Percentiles rank a stretch among this genome's conserved stretches.
Conservation (phyloP, 2,329 filamentous ascomycete genomes). For the Aspergillus flavus region DNA sequence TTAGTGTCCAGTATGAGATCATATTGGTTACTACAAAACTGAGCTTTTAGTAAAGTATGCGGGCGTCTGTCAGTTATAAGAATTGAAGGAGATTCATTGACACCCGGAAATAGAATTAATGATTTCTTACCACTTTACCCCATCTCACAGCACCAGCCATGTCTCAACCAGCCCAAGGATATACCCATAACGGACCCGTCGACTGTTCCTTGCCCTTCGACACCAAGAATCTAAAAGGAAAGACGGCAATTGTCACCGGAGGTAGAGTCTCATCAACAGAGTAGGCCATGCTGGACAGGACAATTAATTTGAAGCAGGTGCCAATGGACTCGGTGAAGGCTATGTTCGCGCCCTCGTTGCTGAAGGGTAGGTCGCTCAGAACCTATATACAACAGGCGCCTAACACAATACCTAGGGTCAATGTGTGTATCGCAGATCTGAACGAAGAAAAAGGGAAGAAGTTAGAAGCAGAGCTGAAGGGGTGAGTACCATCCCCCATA, state of each 20-base stretch:
- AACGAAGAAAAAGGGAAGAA: conserved; percentile 22
- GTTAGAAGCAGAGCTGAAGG: conserved; percentile 24
- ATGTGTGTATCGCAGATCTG: conserved; percentile 25
- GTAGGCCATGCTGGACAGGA: no score
- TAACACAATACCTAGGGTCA: background rate
- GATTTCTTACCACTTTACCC: background rate
- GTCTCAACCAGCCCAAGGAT: background rate
- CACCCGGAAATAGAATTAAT: background rate
- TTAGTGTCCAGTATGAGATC: background rate
- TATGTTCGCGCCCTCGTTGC: conserved; percentile 8
- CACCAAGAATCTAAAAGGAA: conserved; percentile 25
- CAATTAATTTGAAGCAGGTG: background rate
- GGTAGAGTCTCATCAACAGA: background rate
- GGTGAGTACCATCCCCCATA: conserved; percentile 8
- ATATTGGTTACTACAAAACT: background rate
- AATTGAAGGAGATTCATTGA: accelerated
- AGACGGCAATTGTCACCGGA: conserved; percentile 35
- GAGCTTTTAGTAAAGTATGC: no score
- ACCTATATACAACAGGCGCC: background rate
- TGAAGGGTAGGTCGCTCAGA: background rate
- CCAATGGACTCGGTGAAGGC: conserved; percentile 9
- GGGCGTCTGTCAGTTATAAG: background rate
- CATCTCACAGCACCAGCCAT: background rate
- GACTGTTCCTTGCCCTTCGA: background rate
- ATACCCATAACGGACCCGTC: conserved; percentile 4